These are phyloP conservation scores for Berkeleyomyces rouxiae DNA, from an alignment of 2,329 filamentous ascomycete genomes.

Conservation along the genomic window DNA sequence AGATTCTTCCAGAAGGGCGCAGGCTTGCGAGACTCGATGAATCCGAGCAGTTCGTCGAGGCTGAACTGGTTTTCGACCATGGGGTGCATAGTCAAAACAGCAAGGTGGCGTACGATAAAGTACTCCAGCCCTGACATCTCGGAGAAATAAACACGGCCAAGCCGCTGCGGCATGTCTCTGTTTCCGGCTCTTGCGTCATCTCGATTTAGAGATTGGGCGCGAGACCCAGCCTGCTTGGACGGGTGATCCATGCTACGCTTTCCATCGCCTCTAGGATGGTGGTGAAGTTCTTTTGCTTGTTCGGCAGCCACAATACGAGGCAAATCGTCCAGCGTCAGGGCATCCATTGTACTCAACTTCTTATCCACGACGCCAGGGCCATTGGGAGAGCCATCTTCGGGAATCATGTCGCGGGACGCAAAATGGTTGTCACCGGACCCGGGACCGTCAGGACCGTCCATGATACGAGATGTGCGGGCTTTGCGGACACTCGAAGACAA, in stretches of 20 bases:
- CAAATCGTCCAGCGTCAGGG: constrained; percentile 88
- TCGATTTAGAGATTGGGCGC: constrained; percentile 15
- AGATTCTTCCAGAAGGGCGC: constrained; percentile 97
- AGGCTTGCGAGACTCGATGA: constrained; percentile 80
- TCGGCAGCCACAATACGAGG: constrained; percentile 89
- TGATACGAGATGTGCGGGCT: constrained; percentile 76
- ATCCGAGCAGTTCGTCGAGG: constrained; percentile 77
- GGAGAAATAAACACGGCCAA: constrained; percentile 75
- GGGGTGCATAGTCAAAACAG: constrained; percentile 87
- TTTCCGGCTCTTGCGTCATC: constrained; percentile 33
- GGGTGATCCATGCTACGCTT: constrained; percentile 18
- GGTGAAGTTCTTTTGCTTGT: constrained; percentile 79
- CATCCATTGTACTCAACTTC: constrained; percentile 80
- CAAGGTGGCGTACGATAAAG: constrained; percentile 90
- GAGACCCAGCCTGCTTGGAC: constrained; percentile 1
- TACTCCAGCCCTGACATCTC: constrained; percentile 91
- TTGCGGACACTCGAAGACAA: constrained; percentile 85
- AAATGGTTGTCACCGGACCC: constrained; percentile 49
- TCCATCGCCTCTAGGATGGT: constrained; percentile 44
- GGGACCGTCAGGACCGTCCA: constrained; percentile 65
- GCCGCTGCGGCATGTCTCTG: constrained; percentile 37
- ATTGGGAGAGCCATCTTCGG: constrained; percentile 58
- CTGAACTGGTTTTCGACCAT: constrained; percentile 79
- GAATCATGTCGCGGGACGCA: constrained; percentile 40
- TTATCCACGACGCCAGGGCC: constrained; percentile 58